Conservation (phyloP, 768 basidiomycete species). For the Coprinellus micaceus region DNA sequence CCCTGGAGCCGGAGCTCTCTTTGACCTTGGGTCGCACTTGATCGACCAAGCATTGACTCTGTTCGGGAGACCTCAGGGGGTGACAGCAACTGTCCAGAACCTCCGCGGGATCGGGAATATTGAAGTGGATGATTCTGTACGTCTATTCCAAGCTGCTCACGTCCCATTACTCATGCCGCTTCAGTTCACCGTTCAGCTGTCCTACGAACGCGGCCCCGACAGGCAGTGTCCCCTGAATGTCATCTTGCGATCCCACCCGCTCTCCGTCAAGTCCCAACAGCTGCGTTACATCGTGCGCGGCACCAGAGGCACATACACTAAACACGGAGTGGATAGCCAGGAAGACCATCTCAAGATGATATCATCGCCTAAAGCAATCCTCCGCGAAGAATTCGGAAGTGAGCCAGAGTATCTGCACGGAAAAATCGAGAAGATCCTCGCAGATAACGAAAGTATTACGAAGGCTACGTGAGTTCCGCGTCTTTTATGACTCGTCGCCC, state of each 20-base stretch:
- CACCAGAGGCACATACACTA: conserved; percentile 65
- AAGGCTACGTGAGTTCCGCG: conserved; percentile 32
- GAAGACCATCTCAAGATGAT: conserved; percentile 71
- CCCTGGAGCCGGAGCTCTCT: conserved; percentile 63
- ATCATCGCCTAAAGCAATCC: conserved; percentile 41
- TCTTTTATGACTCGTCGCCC: background rate
- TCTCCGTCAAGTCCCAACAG: conserved; percentile 65
- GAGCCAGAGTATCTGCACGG: conserved; percentile 67
- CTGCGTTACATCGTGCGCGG: conserved; percentile 72
- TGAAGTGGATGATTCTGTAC: conserved; percentile 63
- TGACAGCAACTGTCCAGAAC: conserved; percentile 72
- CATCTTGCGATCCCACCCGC: conserved; percentile 63
- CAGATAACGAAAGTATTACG: conserved; percentile 40
- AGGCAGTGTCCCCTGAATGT: conserved; percentile 57
- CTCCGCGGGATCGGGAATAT: conserved; percentile 60
- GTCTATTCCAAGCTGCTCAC: conserved; percentile 16
- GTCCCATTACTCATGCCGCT: background rate
- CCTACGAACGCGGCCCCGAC: conserved; percentile 39
- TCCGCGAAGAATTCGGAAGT: conserved; percentile 47
- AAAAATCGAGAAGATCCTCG: conserved; percentile 50
- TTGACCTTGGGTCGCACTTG: conserved; percentile 77
- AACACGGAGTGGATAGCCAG: conserved; percentile 75
- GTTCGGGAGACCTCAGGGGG: conserved; percentile 67
- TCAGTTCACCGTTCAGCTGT: conserved; percentile 52
- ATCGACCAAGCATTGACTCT: conserved; percentile 74